Base-by-base conservation (phyloP, 305 asterid genomes). In the Rubia peregrina region DNA sequence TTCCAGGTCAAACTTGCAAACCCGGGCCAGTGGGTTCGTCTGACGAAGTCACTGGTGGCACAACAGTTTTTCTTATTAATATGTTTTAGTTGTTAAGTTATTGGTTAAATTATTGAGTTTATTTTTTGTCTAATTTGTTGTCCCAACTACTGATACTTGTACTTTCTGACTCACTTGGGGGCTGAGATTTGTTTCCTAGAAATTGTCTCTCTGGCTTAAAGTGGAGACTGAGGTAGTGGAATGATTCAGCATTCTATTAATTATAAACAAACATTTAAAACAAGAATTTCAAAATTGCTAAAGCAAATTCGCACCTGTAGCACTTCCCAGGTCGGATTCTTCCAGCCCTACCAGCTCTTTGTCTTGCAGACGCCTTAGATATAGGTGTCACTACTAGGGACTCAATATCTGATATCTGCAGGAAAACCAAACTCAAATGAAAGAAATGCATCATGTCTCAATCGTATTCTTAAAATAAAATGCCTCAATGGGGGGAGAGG, bases 341-440 rank as follows among this genome's bases (percentile, higher is more conserved):
- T 80, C 99, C 99, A 71, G 98, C 96, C 80, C 99, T 88, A 73
- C 99, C 99, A 73, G 99, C 86, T 81, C 99, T 86, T 86, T 91
- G 99, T 71, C 93, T 80, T 68, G 99, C 97, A 76, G 97, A 94
- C 62, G 96, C 97, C 87, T 84, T 89, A 22, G 97, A 94, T 83
- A 94, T 89, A 62, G 99, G 95, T 61, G 98, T 88, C 85, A 91
- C 96, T 2, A 94, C 83, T 81, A 94, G 79, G 80, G 80, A 91
- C 74, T 94, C 99, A 81, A 91, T 88, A 83, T 94, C 99, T 67
- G 88, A 79, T 70, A 94, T 78, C 99, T 94, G 89, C 82, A 70
- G 43, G 67, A 74, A 75, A 67, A 75, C 60, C 53, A 13, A 73
- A 41, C 46, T 74, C 76, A 56, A 65, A 49, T 60, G 43, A 19